These are phyloP conservation scores for Vanrija pseudolonga DNA, from an alignment of 1,284 basidiomycete species.

Conservation along the genomic window DNA sequence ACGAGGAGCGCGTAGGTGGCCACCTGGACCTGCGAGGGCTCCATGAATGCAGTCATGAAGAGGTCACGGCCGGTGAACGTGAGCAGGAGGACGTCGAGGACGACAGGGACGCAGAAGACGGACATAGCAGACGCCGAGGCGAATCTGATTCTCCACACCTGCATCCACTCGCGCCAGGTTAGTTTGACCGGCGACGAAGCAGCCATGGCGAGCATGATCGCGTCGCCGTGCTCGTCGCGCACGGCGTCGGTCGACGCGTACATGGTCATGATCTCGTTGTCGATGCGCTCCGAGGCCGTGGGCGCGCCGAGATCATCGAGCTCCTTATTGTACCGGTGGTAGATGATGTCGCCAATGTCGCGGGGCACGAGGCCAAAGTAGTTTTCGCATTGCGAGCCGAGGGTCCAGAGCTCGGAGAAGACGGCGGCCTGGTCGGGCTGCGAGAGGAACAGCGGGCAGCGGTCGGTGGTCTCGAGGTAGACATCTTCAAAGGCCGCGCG, in stretches of 20 bases:
- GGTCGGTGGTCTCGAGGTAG: slow-evolving; percentile 12
- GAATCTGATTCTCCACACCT: slow-evolving; percentile 8
- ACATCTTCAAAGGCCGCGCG: slow-evolving; percentile 14
- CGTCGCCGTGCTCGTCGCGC: background rate
- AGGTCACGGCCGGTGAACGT: slow-evolving; percentile 9
- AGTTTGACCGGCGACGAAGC: slow-evolving; percentile 5
- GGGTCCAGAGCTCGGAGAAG: slow-evolving; percentile 13
- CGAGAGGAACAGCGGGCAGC: slow-evolving; percentile 8
- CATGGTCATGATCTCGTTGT: slow-evolving; percentile 16
- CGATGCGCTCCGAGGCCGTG: background rate
- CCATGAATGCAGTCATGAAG: slow-evolving; percentile 12
- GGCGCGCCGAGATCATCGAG: slow-evolving; percentile 6
- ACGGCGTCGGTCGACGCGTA: slow-evolving; percentile 2
- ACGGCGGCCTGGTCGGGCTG: slow-evolving; percentile 11
- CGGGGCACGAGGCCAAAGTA: slow-evolving; percentile 13
- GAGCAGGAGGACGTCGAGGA: slow-evolving; percentile 9
- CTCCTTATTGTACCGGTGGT: slow-evolving; percentile 1
- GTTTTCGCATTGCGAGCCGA: slow-evolving; percentile 14
- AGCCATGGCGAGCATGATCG: slow-evolving; percentile 7
- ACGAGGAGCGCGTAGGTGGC: slow-evolving; percentile 5
- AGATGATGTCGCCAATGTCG: slow-evolving; percentile 12
- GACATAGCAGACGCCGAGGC: slow-evolving; percentile 9
- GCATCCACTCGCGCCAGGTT: slow-evolving; percentile 1
- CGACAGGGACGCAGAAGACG: slow-evolving; percentile 8
- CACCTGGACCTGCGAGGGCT: background rate